Evolutionary conservation across 2,329 filamentous ascomycete genomes (phyloP).

Genomic region (Fusarium sp.): DNA sequence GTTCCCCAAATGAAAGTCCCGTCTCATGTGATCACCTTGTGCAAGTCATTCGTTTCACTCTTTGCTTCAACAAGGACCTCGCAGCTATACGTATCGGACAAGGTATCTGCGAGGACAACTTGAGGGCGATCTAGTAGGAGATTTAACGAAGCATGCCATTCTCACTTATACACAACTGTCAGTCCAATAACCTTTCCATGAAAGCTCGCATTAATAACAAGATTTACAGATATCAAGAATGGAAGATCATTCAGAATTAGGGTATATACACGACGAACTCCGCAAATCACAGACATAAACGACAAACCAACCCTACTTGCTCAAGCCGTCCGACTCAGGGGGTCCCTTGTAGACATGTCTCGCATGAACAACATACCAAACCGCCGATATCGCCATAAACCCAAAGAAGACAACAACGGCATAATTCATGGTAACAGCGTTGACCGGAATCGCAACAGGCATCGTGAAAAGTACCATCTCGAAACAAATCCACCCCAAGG

Average conservation of each 20-base stretch:
- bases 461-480: constrained; percentile 82
- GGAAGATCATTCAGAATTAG: not conserved
- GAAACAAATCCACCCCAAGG: constrained; percentile 75
- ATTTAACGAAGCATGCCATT: not conserved
- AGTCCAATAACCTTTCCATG: not conserved
- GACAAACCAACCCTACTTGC: not conserved
- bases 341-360: constrained; percentile 45
- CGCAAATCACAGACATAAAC: not conserved
- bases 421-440: constrained; percentile 71
- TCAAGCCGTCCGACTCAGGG: constrained; percentile 40
- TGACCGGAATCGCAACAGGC: constrained; percentile 71
- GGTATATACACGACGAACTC: not conserved
- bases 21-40: not conserved
- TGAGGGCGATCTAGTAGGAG: not conserved
- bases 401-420: constrained; percentile 74
- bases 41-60: not conserved
- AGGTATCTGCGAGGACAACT: not conserved
- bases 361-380: constrained; percentile 70
- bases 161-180: not conserved
- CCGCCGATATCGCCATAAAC: constrained; percentile 68
- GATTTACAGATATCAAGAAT: not conserved
- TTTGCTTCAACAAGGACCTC: not conserved
- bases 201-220: not conserved
- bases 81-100: not conserved
- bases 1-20: fast-evolving